Evolutionary conservation across 2,329 filamentous ascomycete species (phyloP).

Genomic region (Pyricularia pennisetigena): DNA sequence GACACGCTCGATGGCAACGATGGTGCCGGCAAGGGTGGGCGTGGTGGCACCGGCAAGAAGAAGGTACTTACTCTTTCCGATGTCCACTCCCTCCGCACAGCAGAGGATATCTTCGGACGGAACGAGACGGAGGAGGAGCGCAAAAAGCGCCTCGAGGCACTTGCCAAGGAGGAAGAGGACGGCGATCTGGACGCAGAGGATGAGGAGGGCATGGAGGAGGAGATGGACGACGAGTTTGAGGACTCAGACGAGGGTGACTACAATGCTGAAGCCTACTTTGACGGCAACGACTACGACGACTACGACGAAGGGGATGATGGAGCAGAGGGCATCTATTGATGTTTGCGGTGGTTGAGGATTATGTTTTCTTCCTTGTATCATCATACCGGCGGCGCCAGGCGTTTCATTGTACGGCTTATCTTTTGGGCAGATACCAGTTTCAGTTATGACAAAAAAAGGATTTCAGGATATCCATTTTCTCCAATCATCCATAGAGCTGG

Average conservation of each 20-base stretch:
- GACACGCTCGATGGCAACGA: constrained; percentile 41
- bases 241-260: constrained; percentile 53
- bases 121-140: constrained; percentile 17
- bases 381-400: not conserved
- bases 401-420: not conserved
- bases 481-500: not conserved
- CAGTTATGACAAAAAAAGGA: not conserved
- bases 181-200: constrained; percentile 37
- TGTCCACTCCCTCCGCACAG: constrained; percentile 37
- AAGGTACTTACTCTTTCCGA: constrained; percentile 36
- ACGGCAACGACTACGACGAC: constrained; percentile 44
- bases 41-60: constrained; percentile 20
- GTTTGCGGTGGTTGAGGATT: not conserved
- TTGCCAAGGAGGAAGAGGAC: constrained; percentile 32
- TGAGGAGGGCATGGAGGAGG: constrained; percentile 25
- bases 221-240: constrained; percentile 37
- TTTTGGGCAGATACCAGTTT: constrained; percentile 1
- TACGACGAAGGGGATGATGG: constrained; percentile 43
- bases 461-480: not conserved
- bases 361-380: not conserved
- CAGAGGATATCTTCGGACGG: constrained; percentile 38
- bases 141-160: constrained; percentile 16
- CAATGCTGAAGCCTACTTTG: constrained; percentile 51
- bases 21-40: constrained; percentile 14
- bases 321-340: constrained; percentile 16